Evolutionary conservation across 2,329 filamentous ascomycete species (phyloP).

Genomic region (Penicillium sp.): DNA sequence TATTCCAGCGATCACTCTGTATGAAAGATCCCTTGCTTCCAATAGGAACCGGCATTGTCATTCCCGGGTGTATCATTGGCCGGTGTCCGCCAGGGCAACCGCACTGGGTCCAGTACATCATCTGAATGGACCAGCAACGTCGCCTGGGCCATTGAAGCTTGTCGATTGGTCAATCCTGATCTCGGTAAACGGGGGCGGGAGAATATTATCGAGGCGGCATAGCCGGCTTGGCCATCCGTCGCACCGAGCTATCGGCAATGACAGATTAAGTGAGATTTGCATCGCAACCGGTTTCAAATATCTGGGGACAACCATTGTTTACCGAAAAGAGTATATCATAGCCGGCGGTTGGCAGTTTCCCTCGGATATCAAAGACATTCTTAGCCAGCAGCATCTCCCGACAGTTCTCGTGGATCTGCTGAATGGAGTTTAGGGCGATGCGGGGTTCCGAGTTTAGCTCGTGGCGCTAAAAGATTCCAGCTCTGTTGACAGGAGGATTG

Average conservation of each 20-base stretch:
- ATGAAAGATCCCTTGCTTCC: conserved; percentile 6
- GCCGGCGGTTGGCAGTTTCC: conserved; percentile 6
- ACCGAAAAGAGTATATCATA: too few relatives aligned
- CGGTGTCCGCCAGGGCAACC: not conserved
- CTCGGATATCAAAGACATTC: conserved; percentile 6
- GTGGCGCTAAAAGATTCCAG: conserved; percentile 12
- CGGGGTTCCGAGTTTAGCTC: conserved; percentile 21
- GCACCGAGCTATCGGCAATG: conserved; percentile 2
- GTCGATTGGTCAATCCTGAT: conserved; percentile 5
- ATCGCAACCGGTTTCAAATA: too few relatives aligned
- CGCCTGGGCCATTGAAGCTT: not conserved
- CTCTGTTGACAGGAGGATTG: conserved; percentile 5
- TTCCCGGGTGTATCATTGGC: conserved; percentile 13
- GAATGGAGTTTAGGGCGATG: conserved; percentile 7
- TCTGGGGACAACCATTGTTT: too few relatives aligned
- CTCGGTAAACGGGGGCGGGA: conserved; percentile 16
- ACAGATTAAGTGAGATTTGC: not conserved
- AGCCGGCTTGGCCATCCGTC: conserved; percentile 13
- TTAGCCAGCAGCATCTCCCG: conserved; percentile 7
- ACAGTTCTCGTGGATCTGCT: conserved; percentile 16
- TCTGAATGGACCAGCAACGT: too few relatives aligned
- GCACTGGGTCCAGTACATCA: conserved; percentile 1
- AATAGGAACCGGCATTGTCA: conserved; percentile 5
- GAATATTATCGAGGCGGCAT: conserved; percentile 17
- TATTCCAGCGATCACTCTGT: conserved; percentile 8